Conservation (phyloP, 306 rosid genomes). For the Albizia julibrissin region DNA sequence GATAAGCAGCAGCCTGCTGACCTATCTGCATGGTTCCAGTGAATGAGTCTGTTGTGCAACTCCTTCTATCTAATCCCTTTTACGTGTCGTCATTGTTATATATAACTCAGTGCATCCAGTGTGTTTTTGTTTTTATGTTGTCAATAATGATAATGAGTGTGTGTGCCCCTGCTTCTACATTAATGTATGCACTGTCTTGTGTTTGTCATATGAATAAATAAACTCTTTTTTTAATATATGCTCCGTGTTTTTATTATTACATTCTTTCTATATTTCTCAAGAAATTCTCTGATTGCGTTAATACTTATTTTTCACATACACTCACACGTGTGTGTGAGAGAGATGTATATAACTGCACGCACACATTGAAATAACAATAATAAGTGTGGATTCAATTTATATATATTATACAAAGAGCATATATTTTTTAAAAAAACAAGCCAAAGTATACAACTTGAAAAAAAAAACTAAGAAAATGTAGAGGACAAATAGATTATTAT, state of each 20-base stretch:
- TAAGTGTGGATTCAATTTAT: not conserved
- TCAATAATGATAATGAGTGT: not conserved
- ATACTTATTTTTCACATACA: too few species aligned
- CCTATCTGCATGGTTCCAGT: slow-evolving; percentile 55
- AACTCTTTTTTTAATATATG: not conserved
- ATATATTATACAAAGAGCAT: too few species aligned
- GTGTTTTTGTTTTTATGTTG: not conserved
- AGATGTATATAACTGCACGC: not conserved
- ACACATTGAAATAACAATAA: not conserved
- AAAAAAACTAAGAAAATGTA: not conserved
- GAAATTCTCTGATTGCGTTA: too few species aligned
- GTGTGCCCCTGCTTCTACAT: not conserved
- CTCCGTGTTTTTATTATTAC: not conserved
- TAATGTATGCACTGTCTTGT: slow-evolving; percentile 31
- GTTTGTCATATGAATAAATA: slow-evolving; percentile 42
- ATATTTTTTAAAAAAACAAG: too few species aligned
- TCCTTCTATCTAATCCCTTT: not conserved
- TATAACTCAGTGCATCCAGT: not conserved
- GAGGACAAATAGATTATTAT: not conserved
- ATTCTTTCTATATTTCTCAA: not conserved
- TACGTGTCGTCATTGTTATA: not conserved
- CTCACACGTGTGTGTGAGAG: too few species aligned
- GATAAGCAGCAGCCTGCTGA: slow-evolving; percentile 55
- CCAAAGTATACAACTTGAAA: not conserved
- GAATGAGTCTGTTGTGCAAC: slow-evolving; percentile 7